Conservation (phyloP, 768 basidiomycete species). For the Boletus coccyginus region DNA sequence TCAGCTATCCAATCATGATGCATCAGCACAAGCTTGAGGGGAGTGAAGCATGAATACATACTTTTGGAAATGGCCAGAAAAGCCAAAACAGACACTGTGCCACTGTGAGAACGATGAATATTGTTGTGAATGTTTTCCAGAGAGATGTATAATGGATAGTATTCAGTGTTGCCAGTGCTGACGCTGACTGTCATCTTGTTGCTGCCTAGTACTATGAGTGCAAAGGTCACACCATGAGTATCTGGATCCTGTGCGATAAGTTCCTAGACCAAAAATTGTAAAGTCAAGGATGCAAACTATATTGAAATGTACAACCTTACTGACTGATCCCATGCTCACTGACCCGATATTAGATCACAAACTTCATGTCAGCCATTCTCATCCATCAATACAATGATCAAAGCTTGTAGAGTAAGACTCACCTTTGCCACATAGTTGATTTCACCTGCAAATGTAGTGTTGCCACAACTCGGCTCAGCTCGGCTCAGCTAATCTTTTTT, state of each 20-base stretch:
- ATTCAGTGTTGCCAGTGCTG: slow-evolving; percentile 12
- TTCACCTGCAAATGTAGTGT: background rate
- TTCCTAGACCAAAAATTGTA: slow-evolving; percentile 10
- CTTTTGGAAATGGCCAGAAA: slow-evolving; percentile 34
- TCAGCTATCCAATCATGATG: too few species aligned
- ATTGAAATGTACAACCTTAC: background rate
- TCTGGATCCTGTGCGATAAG: slow-evolving; percentile 16
- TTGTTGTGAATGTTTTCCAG: slow-evolving; percentile 18
- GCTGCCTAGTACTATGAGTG: slow-evolving; percentile 16
- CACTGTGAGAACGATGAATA: background rate
- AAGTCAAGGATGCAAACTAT: too few species aligned
- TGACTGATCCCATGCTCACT: background rate
- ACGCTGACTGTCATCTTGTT: slow-evolving; percentile 18
- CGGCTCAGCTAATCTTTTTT: too few species aligned
- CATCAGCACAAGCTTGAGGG: too few species aligned
- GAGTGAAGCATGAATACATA: background rate
- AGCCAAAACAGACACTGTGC: slow-evolving; percentile 2
- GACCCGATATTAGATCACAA: slow-evolving; percentile 6
- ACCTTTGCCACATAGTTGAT: background rate
- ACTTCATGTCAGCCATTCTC: background rate
- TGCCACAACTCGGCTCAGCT: too few species aligned
- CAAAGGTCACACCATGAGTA: slow-evolving; percentile 13
- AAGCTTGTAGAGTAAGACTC: too few species aligned
- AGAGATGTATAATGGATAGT: slow-evolving; percentile 14
- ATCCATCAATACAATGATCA: background rate